Percentiles rank a stretch among this genome's conserved stretches.
Conservation (phyloP, 176 grass and related monocot genomes). For the Puccinellia tenuiflora region DNA sequence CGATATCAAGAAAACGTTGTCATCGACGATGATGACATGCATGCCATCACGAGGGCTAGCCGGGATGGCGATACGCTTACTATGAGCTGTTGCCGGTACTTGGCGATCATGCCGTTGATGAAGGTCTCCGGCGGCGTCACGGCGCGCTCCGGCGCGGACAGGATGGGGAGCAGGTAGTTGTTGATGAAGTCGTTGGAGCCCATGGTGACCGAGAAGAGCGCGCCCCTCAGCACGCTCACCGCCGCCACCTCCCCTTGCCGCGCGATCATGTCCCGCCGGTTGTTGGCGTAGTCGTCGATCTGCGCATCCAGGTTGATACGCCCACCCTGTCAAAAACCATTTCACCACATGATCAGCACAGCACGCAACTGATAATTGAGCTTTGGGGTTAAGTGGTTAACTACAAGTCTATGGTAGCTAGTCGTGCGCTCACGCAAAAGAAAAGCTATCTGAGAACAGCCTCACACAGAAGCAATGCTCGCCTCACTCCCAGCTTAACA, state of each 20-base stretch:
- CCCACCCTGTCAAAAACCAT: conserved; percentile 41
- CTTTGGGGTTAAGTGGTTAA: not conserved
- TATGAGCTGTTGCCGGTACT: conserved; percentile 58
- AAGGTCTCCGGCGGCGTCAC: conserved; percentile 42
- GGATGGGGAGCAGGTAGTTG: conserved; percentile 69
- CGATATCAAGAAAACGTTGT: not conserved
- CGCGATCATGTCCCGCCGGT: conserved; percentile 55
- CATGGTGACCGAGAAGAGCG: conserved; percentile 66
- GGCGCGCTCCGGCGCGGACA: conserved; percentile 47
- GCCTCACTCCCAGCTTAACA: not conserved
- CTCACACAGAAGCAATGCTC: conserved; percentile 24
- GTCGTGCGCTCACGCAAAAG: not conserved
- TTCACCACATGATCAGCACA: not conserved
- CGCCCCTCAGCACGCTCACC: conserved; percentile 38
- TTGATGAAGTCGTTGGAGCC: conserved; percentile 94
- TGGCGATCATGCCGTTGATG: conserved; percentile 44
- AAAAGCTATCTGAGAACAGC: not conserved
- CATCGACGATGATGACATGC: no score
- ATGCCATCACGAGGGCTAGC: no score
- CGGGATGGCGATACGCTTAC: conserved; percentile 31
- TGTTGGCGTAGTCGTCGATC: conserved; percentile 72
- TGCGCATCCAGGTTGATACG: conserved; percentile 71
- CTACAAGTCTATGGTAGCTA: not conserved
- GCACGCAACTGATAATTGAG: not conserved
- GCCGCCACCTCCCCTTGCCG: conserved; percentile 34